Evolutionary conservation across 148 eudicot genomes (phyloP).

Genomic region (Rhododendron simsii): DNA sequence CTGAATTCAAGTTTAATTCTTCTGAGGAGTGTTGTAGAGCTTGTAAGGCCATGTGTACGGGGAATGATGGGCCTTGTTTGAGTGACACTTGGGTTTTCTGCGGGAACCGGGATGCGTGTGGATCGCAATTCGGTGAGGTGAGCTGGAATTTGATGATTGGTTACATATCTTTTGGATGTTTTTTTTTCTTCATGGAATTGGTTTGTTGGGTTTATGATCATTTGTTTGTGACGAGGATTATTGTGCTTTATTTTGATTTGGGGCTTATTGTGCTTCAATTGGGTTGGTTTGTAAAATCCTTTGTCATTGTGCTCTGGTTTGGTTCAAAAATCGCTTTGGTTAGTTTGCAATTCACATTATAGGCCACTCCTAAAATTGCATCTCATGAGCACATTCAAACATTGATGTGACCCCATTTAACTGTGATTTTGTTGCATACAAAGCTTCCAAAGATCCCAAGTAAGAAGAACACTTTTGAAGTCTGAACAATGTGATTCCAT

Average conservation of each 20-base stretch:
- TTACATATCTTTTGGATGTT: neutral
- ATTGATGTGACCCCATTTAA: neutral
- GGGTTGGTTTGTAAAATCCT: neutral
- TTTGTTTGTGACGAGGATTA: no score
- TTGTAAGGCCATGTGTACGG: slow-evolving; percentile 65
- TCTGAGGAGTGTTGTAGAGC: slow-evolving; percentile 56
- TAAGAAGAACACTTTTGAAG: neutral
- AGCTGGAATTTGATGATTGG: slow-evolving; percentile 7
- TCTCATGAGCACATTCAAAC: neutral
- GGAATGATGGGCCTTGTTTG: slow-evolving; percentile 62
- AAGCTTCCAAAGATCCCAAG: neutral
- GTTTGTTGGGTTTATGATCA: no score
- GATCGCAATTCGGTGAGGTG: slow-evolving; percentile 66
- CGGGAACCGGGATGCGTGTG: slow-evolving; percentile 59
- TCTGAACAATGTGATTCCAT: neutral
- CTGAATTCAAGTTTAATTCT: slow-evolving; percentile 52
- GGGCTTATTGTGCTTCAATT: neutral
- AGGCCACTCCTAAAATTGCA: neutral
- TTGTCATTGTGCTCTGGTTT: neutral
- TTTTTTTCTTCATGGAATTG: neutral
- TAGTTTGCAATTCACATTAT: neutral
- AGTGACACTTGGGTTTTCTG: slow-evolving; percentile 84
- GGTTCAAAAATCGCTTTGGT: neutral
- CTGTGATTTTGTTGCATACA: neutral
- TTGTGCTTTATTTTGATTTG: neutral